phyloP scores from a whole-genome alignment of 768 basidiomycete genomes.

The Serendipita sp. region DNA sequence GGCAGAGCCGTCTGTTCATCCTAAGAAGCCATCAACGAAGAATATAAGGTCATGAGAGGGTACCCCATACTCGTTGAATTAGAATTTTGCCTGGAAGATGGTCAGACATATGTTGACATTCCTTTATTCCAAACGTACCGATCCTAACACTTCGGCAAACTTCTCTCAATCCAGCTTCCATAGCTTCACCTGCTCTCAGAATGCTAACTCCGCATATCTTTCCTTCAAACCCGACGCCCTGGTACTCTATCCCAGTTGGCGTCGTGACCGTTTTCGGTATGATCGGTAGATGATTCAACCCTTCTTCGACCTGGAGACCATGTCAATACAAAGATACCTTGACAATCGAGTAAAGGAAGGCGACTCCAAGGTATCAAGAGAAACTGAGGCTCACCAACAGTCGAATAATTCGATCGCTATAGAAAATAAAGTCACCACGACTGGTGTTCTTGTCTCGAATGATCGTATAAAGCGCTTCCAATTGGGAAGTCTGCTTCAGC shows the following conservation, averaged over 20 bases:
- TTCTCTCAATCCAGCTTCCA: slow-evolving; percentile 93
- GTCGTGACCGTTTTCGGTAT: slow-evolving; percentile 60
- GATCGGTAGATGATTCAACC: slow-evolving; percentile 75
- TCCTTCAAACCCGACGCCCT: slow-evolving; percentile 89
- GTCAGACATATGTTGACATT: background rate
- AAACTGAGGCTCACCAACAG: slow-evolving; percentile 31
- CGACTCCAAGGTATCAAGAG: background rate
- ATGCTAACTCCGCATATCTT: slow-evolving; percentile 96
- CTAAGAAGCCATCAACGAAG: slow-evolving; percentile 24
- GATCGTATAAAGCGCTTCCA: slow-evolving; percentile 90
- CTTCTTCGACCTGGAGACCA: slow-evolving; percentile 56
- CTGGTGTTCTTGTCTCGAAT: slow-evolving; percentile 77
- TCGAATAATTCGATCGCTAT: slow-evolving; percentile 77
- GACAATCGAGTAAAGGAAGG: background rate
- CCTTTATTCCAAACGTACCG: slow-evolving; percentile 16
- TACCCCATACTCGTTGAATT: slow-evolving; percentile 64
- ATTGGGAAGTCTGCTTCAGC: slow-evolving; percentile 76
- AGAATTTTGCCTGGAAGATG: slow-evolving; percentile 56
- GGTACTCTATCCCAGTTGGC: slow-evolving; percentile 69
- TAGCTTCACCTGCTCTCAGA: slow-evolving; percentile 89
- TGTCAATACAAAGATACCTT: slow-evolving; percentile 8
- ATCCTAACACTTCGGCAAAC: slow-evolving; percentile 89
- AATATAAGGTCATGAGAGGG: background rate
- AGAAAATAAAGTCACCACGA: slow-evolving; percentile 91
- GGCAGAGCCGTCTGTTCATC: slow-evolving; percentile 90